Evolutionary conservation across 129 eudicot genomes (phyloP), one percentile per base, ranked within the genome.

Genomic region (sunflower (Helianthus annuus)): DNA sequence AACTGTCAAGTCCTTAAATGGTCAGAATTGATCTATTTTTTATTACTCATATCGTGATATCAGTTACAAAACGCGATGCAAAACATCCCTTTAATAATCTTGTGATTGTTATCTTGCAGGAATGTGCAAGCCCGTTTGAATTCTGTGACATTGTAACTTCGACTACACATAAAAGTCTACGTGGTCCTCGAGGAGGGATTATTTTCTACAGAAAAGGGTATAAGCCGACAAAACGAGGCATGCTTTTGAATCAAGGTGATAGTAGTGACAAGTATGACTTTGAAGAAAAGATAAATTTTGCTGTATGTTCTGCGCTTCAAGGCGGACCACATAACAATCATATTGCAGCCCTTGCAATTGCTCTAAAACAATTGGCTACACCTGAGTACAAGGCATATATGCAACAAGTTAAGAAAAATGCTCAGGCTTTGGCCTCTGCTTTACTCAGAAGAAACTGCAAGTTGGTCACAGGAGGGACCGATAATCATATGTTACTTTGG

Each of bases 311-410:
- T 10, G 92, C 97, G 1, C 77, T 94, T 77, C 99, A 94, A 79
- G 99, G 99, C 51, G 99, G 99, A 8, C 99, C 99, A 32, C 99
- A 94, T 82, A 94, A 94, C 24, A 90, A 94, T 75, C 97, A 88
- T 82, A 90, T 94, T 77, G 99, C 97, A 51, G 99, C 93, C 42
- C 97, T 94, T 56, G 99, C 99, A 6, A 83, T 94, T 68, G 96
- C 97, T 10, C 52, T 94, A 86, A 94, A 94, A 66, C 97, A 94
- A 81, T 87, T 90, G 70, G 96, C 93, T 66, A 87, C 96, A 32
- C 86, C 85, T 7, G 97, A 94, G 74, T 90, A 82, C 86, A 94
- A 79, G 84, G 86, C 79, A 10, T 94, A 94, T 72, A 90, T 90
- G 97, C 92, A 86, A 65, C 99, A 94, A 64, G 99, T 94, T 72